Evolutionary conservation across 208 protist species (phyloP), one percentile per base, ranked within the genome.

Genomic region (Phytomonas sp.): DNA sequence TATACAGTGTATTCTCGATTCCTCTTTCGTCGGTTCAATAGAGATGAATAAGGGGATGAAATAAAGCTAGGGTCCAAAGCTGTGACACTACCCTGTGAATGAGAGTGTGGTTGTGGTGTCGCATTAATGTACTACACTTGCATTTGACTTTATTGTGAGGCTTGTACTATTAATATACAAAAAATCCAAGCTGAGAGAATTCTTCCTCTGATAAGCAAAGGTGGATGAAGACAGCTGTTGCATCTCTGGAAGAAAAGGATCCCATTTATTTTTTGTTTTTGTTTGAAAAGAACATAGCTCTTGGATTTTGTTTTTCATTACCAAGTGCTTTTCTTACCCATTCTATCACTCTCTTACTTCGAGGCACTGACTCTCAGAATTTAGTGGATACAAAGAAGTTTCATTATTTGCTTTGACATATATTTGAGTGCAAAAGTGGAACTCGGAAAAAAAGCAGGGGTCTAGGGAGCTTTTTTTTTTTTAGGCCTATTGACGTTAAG

Each of bases 141-240:
- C 46, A 56, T 56, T 56, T 56, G 46, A 56, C 46, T 56, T 56
- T 56, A 56, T 56, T 56, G 46, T 56, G 46, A 26, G 20, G 23
- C 17, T 26, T 56, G 46, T 56, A 56, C 8, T 26, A 56, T 56
- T 56, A 65, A 65, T 36, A 37, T 7, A 23, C n/a, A 32, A 34
- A 23, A 23, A 34, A 31, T 26, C 9, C 36, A 33, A 40, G 65
- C 23, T 20, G n/a, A 30, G 26, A 23, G 33, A 40, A 23, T 23
- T 63, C 33, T 63, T 37, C 33, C 51, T 37, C 51, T 20, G 34
- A 30, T 33, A 28, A 43, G 34, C 11, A 17, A 13, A 20, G 34
- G 28, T 43, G 15, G 34, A 4, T 28, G 28, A 56, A 46, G 11
- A 13, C 33, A 32, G 33, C 63, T 29, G 30, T 33, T 67, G 34